Conservation (phyloP, 2,329 filamentous ascomycete species). For the Bisporella sp. region DNA sequence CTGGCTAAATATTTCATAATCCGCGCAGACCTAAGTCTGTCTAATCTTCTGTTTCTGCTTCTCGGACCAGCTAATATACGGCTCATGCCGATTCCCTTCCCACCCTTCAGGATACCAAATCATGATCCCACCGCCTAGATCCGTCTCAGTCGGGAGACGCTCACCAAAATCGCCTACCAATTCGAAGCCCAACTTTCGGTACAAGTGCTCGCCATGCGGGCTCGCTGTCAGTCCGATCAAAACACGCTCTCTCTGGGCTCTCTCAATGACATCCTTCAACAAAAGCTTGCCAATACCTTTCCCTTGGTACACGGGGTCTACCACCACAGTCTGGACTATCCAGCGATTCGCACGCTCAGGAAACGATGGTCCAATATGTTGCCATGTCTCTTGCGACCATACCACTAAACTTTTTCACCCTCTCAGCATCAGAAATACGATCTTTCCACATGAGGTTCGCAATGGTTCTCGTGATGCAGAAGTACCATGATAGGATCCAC, state of each 20-base stretch:
- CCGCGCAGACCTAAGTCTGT: neutral
- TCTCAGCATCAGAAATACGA: slow-evolving; percentile 6
- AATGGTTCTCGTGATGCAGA: slow-evolving; percentile 3
- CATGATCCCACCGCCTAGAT: slow-evolving; percentile 17
- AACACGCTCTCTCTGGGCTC: slow-evolving; percentile 16
- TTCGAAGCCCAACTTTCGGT: slow-evolving; percentile 21
- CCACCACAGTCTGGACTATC: slow-evolving; percentile 15
- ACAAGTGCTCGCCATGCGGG: slow-evolving; percentile 15
- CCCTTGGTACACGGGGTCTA: slow-evolving; percentile 16
- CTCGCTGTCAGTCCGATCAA: slow-evolving; percentile 16
- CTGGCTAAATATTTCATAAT: too few relatives aligned
- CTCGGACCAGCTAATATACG: neutral
- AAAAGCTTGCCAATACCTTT: slow-evolving; percentile 19
- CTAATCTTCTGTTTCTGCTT: too few relatives aligned
- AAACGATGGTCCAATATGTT: slow-evolving; percentile 14
- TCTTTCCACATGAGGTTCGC: slow-evolving; percentile 12
- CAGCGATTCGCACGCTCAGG: slow-evolving; percentile 16
- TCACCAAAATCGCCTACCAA: slow-evolving; percentile 13
- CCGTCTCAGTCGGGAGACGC: slow-evolving; percentile 3
- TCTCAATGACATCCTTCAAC: slow-evolving; percentile 13
- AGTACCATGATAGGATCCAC: slow-evolving; percentile 6
- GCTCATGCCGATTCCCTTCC: neutral
- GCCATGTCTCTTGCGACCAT: slow-evolving; percentile 7
- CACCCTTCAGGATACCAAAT: slow-evolving; percentile 16
- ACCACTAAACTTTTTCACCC: slow-evolving; percentile 2